A percentile compares a stretch with the other conserved stretches of the same genome.
These are phyloP conservation scores for Eimeria nieschulzi DNA, from an alignment of 169 alveolate genomes.

Conservation along the genomic window DNA sequence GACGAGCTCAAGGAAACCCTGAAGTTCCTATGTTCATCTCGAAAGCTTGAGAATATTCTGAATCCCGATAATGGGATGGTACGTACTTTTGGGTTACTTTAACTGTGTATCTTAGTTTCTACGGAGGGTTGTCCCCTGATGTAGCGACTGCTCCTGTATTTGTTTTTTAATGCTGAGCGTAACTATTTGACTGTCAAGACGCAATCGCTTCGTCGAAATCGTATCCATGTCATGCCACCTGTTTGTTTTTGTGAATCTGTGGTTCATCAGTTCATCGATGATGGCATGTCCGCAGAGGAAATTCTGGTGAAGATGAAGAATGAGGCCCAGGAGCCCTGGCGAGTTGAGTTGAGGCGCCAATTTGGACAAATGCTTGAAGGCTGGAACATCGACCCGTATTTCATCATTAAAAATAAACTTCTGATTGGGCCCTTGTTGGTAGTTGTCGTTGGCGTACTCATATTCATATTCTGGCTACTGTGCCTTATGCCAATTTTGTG, in stretches of 20 bases:
- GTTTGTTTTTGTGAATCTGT: not conserved
- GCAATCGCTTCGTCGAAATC: no score
- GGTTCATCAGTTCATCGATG: conserved; percentile 26
- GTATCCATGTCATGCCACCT: not conserved
- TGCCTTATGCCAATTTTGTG: not conserved
- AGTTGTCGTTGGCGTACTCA: conserved; percentile 10
- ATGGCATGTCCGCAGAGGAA: conserved; percentile 34
- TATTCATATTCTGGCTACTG: not conserved
- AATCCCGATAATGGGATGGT: no score
- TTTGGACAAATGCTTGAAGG: conserved; percentile 9
- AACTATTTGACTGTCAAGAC: no score
- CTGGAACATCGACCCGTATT: conserved; percentile 2
- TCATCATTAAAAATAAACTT: not conserved
- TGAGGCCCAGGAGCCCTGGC: not conserved
- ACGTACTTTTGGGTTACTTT: no score
- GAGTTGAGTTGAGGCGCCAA: not conserved
- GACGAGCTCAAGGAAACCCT: no score
- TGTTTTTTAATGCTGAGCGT: no score
- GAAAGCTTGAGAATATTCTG: no score
- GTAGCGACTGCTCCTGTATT: no score
- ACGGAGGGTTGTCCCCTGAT: no score
- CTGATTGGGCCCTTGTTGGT: not conserved
- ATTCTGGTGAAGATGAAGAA: conserved; percentile 33
- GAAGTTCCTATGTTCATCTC: no score
- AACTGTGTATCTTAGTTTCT: no score